phyloP scores from a whole-genome alignment of 768 basidiomycete species.

The Tylopilus subfusipes region DNA sequence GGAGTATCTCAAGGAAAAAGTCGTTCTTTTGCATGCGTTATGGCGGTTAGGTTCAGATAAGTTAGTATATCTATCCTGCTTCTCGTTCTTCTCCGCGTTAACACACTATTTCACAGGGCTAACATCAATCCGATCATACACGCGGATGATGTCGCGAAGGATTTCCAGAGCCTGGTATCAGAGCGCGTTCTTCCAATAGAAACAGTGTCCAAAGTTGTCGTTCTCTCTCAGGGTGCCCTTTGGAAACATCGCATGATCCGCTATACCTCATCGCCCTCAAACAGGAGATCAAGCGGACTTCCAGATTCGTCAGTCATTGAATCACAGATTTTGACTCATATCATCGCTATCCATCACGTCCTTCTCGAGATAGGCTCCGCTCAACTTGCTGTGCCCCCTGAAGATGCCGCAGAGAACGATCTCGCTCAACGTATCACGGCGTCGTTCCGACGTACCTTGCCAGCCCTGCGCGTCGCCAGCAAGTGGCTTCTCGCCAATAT shows the following conservation, averaged over 20 bases:
- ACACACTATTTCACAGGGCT: slow-evolving; percentile 10
- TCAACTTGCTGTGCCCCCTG: slow-evolving; percentile 55
- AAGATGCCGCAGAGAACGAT: slow-evolving; percentile 53
- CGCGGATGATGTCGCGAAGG: slow-evolving; percentile 45
- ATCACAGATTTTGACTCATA: slow-evolving; percentile 61
- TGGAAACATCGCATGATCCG: slow-evolving; percentile 83
- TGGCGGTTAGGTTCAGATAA: slow-evolving; percentile 57
- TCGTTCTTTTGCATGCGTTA: slow-evolving; percentile 74
- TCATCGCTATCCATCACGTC: slow-evolving; percentile 59
- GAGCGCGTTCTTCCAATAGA: slow-evolving; percentile 73
- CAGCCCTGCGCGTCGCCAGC: slow-evolving; percentile 79
- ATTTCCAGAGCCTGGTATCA: slow-evolving; percentile 59
- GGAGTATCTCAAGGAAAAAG: slow-evolving; percentile 65
- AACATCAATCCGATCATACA: slow-evolving; percentile 50
- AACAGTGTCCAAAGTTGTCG: slow-evolving; percentile 67
- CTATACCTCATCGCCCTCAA: slow-evolving; percentile 34
- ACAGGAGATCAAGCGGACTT: slow-evolving; percentile 24
- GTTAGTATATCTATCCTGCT: slow-evolving; percentile 37
- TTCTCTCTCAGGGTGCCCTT: slow-evolving; percentile 74
- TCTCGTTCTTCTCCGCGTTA: neutral
- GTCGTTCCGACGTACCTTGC: slow-evolving; percentile 78
- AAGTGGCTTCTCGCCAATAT: slow-evolving; percentile 86
- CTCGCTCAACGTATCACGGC: slow-evolving; percentile 84
- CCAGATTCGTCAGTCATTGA: slow-evolving; percentile 45
- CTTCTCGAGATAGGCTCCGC: slow-evolving; percentile 64